phyloP scores from a whole-genome alignment of 1,284 basidiomycete genomes.

The Butyriboletus appendiculatus region DNA sequence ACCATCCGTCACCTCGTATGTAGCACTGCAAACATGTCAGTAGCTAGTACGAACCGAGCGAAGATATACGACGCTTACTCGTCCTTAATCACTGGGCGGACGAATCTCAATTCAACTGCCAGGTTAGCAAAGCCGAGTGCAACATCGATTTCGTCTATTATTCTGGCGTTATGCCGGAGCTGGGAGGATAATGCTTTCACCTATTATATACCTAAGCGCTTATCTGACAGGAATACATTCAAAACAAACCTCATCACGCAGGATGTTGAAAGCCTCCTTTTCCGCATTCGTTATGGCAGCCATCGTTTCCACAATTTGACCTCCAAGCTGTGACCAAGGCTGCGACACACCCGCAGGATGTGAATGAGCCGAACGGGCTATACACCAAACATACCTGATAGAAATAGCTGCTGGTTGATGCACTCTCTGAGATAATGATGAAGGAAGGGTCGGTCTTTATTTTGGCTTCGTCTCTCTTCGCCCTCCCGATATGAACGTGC shows the following conservation, averaged over 20 bases:
- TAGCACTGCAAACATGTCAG: conserved; percentile 44
- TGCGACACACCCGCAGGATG: conserved; percentile 35
- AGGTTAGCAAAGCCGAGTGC: conserved; percentile 80
- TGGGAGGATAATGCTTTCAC: conserved; percentile 57
- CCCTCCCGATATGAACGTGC: conserved; percentile 69
- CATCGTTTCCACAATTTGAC: conserved; percentile 59
- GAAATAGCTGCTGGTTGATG: conserved; percentile 70
- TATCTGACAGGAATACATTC: not conserved
- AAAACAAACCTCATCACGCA: conserved; percentile 63
- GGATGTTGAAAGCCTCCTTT: conserved; percentile 65
- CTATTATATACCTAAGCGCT: conserved; percentile 39
- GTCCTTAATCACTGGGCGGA: conserved; percentile 70
- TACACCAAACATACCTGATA: conserved; percentile 50
- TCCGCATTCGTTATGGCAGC: conserved; percentile 60
- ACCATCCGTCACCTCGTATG: conserved; percentile 74
- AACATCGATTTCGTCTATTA: conserved; percentile 91
- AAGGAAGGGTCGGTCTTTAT: conserved; percentile 53
- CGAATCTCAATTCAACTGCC: conserved; percentile 79
- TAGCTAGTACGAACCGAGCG: not conserved
- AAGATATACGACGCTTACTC: conserved; percentile 53
- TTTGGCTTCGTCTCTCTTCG: conserved; percentile 57
- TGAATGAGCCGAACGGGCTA: not conserved
- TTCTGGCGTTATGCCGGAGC: conserved; percentile 74
- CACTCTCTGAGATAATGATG: conserved; percentile 58
- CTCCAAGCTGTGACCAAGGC: conserved; percentile 79